phyloP scores from a whole-genome alignment of 805 yeast genomes.

The Tetrapisispora fleetii region DNA sequence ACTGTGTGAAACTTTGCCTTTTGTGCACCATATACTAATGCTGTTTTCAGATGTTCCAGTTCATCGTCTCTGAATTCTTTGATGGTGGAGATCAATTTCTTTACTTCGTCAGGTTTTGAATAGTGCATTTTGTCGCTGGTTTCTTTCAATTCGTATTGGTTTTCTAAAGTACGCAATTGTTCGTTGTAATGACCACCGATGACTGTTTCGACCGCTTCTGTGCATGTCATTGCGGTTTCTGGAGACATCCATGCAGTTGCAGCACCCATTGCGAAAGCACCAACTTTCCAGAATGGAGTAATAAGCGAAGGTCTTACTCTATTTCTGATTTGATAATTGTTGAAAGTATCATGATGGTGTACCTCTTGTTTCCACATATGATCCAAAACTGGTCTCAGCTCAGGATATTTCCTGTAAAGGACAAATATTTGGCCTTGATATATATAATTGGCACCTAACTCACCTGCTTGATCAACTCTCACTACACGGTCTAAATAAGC shows the following conservation, averaged over 20 bases:
- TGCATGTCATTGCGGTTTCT: conserved; percentile 99
- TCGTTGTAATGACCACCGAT: conserved; percentile 93
- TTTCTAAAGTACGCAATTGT: conserved; percentile 69
- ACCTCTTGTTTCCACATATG: conserved; percentile 99
- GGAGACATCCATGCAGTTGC: conserved; percentile 80
- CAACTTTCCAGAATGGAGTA: conserved; percentile 89
- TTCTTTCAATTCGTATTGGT: conserved; percentile 45
- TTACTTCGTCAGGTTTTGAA: conserved; percentile 38
- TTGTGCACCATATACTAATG: conserved; percentile 84
- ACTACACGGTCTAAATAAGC: conserved; percentile 67
- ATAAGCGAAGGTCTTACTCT: conserved; percentile 85
- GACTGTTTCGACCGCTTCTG: conserved; percentile 97
- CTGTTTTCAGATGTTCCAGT: conserved; percentile 89
- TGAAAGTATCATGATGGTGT: conserved; percentile 81
- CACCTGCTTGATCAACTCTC: conserved; percentile 97
- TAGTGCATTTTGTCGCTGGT: conserved; percentile 20
- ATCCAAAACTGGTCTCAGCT: conserved; percentile 64
- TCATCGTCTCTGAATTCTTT: conserved; percentile 86
- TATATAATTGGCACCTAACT: conserved; percentile 88
- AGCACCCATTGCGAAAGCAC: conserved; percentile 79
- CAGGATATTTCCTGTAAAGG: conserved; percentile 59
- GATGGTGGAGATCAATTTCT: conserved; percentile 48
- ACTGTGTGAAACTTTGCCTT: conserved; percentile 87
- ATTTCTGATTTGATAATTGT: conserved; percentile 59
- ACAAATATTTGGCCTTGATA: conserved; percentile 85